Percentiles rank a stretch among this genome's conserved stretches.
phyloP scores from a whole-genome alignment of 2,329 filamentous ascomycete genomes.

The Fusarium sp. region DNA sequence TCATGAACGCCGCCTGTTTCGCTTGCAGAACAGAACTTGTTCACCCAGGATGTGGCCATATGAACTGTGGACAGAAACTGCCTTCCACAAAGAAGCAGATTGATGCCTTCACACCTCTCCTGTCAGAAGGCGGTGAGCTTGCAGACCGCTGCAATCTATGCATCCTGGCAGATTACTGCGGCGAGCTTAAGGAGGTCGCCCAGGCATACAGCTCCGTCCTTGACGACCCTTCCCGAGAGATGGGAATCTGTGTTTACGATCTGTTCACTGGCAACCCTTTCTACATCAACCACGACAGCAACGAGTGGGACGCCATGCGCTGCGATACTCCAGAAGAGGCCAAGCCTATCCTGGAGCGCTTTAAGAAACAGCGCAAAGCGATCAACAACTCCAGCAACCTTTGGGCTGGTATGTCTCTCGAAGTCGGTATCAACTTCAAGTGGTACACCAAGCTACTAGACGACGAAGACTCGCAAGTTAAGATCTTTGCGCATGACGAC shows the following conservation, averaged over 20 bases:
- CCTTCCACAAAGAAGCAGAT: not conserved
- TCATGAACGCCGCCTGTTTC: not conserved
- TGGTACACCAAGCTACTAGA: not conserved
- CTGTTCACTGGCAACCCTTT: not conserved
- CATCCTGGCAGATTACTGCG: not conserved
- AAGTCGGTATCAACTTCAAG: not conserved
- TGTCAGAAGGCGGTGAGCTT: not conserved
- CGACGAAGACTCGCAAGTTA: not conserved
- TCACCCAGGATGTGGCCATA: not conserved
- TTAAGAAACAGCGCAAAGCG: not conserved
- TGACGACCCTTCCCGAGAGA: not conserved
- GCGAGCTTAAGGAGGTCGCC: not conserved
- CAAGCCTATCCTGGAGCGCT: not conserved
- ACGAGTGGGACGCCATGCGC: not conserved
- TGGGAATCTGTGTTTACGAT: not conserved
- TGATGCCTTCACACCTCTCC: not conserved
- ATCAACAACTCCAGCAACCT: not conserved
- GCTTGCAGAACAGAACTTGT: not conserved
- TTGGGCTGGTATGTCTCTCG: not conserved
- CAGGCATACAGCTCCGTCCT: not conserved
- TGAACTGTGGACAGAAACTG: not conserved
- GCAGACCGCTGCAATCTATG: not conserved
- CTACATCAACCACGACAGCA: not conserved
- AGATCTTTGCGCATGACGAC: not conserved
- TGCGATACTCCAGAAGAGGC: not conserved